phyloP scores from a whole-genome alignment of 208 protist species.

The Crithidia fasciculata region DNA sequence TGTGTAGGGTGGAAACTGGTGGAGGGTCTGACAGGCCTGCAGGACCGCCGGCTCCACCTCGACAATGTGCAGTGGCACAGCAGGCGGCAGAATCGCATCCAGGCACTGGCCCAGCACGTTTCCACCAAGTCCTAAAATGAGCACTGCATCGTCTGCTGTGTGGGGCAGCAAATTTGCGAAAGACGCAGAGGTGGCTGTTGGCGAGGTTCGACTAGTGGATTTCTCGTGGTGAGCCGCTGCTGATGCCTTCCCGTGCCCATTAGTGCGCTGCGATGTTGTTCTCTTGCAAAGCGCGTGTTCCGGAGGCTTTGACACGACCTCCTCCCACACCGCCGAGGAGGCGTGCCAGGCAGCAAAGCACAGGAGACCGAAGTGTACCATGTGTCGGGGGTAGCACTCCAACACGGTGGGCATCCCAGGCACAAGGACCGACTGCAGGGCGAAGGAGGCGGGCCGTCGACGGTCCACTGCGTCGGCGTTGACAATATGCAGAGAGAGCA shows the following conservation, averaged over 20 bases:
- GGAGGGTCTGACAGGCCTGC: conserved; percentile 47
- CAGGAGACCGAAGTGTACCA: conserved; percentile 76
- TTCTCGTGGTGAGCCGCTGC: no score
- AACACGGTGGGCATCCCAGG: conserved; percentile 40
- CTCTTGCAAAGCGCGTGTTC: no score
- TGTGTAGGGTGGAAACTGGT: conserved; percentile 44
- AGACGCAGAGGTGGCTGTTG: no score
- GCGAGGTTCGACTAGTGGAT: neutral
- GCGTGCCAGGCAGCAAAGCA: conserved; percentile 58
- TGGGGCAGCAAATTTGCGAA: conserved; percentile 24
- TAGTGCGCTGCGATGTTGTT: no score
- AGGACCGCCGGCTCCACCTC: conserved; percentile 81
- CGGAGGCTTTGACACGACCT: neutral
- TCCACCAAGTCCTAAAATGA: conserved; percentile 78
- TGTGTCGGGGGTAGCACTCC: conserved; percentile 81
- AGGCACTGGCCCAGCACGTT: conserved; percentile 84
- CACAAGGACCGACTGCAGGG: conserved; percentile 71
- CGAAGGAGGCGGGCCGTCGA: conserved; percentile 41
- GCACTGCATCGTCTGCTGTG: conserved; percentile 39
- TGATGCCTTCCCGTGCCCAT: no score
- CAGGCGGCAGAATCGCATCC: conserved; percentile 46
- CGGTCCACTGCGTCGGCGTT: conserved; percentile 29
- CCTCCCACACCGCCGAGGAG: neutral
- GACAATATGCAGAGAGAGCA: conserved; percentile 68
- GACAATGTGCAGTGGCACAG: conserved; percentile 70